These are phyloP conservation scores for Melampsora larici-populina DNA, from an alignment of 1,284 basidiomycete genomes.

Conservation along the genomic window DNA sequence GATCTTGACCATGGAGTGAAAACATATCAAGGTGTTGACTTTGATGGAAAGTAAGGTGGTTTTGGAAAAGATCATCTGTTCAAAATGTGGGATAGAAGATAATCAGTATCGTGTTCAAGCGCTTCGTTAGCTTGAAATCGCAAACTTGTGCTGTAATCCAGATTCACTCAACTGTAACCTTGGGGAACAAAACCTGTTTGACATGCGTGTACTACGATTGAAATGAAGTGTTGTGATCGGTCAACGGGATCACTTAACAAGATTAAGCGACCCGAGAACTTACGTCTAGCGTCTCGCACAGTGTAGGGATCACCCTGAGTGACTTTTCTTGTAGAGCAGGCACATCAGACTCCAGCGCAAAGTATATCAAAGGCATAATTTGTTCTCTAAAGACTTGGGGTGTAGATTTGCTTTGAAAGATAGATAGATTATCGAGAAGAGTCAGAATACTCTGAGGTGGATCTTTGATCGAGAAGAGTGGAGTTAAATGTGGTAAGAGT, in stretches of 20 bases:
- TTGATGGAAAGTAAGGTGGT: slow-evolving; percentile 67
- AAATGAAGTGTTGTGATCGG: slow-evolving; percentile 6
- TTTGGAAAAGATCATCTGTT: slow-evolving; percentile 52
- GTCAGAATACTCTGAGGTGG: slow-evolving; percentile 90
- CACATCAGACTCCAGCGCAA: slow-evolving; percentile 89
- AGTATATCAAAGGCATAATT: slow-evolving; percentile 90
- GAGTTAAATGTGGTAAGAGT: slow-evolving; percentile 82
- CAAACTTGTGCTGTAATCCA: neutral
- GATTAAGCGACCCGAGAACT: neutral
- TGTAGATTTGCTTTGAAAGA: slow-evolving; percentile 85
- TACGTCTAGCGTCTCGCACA: slow-evolving; percentile 91
- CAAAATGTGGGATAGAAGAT: neutral
- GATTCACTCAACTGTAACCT: slow-evolving; percentile 61
- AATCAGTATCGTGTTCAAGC: slow-evolving; percentile 10
- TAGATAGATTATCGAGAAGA: slow-evolving; percentile 77
- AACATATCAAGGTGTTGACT: slow-evolving; percentile 81
- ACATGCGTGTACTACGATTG: slow-evolving; percentile 46
- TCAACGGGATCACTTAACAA: neutral
- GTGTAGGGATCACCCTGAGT: slow-evolving; percentile 73
- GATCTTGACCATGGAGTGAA: slow-evolving; percentile 85
- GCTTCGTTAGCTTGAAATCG: neutral
- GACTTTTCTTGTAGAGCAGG: slow-evolving; percentile 85
- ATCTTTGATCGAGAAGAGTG: slow-evolving; percentile 84
- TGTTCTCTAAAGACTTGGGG: slow-evolving; percentile 82
- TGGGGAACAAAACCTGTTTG: slow-evolving; percentile 75